Conservation (phyloP, 73 alveolate genomes). For the Paramecium sexaurelia region DNA sequence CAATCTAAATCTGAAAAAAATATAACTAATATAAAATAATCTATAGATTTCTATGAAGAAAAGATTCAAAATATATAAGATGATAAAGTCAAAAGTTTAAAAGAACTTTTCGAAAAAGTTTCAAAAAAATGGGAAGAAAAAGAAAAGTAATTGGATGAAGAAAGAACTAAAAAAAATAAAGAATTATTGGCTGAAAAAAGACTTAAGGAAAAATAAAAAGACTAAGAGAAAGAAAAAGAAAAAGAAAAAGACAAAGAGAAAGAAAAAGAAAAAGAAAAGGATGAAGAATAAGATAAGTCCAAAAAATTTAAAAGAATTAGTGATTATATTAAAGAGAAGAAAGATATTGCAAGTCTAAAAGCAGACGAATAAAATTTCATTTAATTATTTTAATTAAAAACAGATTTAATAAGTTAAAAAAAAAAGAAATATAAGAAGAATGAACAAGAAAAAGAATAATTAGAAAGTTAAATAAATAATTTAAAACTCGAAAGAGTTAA, state of each 20-base stretch:
- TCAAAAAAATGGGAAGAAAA: background rate
- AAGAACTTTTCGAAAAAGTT: background rate
- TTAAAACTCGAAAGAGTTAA: background rate
- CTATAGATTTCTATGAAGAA: background rate
- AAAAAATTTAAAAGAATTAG: background rate
- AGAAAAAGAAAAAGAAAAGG: background rate
- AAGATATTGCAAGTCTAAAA: background rate
- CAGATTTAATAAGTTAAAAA: background rate
- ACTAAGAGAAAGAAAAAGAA: background rate
- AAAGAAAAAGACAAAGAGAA: background rate
- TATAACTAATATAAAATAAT: background rate
- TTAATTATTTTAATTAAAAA: background rate
- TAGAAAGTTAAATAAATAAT: constrained; percentile 19
- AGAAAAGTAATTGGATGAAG: background rate
- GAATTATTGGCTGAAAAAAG: too few species aligned
- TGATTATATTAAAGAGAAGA: constrained; percentile 11
- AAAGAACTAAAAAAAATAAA: background rate
- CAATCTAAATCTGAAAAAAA: background rate
- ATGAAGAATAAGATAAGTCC: background rate
- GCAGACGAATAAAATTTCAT: background rate
- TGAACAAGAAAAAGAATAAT: background rate
- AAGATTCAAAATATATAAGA: background rate
- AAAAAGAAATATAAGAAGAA: background rate
- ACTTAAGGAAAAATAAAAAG: background rate
- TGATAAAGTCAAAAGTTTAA: background rate